Percentiles rank a stretch among this genome's conserved stretches.
phyloP scores from a whole-genome alignment of 768 basidiomycete genomes.

The Exidia glandulosa region DNA sequence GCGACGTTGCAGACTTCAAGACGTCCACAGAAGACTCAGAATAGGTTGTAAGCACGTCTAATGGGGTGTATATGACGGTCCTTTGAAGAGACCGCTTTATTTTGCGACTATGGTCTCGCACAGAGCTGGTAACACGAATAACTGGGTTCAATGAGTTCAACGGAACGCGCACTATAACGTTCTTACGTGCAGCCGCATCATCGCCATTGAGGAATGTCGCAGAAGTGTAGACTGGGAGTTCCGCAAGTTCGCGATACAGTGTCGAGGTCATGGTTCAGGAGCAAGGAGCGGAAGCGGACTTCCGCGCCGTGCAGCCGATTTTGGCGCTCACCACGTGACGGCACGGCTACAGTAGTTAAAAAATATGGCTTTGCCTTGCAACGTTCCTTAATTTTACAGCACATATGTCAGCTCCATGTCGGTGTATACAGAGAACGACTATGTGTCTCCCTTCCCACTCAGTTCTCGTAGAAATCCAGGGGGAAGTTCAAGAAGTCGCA shows the following conservation, averaged over 20 bases:
- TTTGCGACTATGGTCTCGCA: slow-evolving; percentile 42
- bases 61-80: slow-evolving; percentile 20
- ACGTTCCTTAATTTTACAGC: too few relatives aligned
- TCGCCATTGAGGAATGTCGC: slow-evolving; percentile 19
- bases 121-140: slow-evolving; percentile 34
- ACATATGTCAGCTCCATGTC: too few relatives aligned
- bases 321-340: too few relatives aligned
- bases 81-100: slow-evolving; percentile 34
- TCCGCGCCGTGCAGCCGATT: too few relatives aligned
- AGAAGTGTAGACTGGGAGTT: slow-evolving; percentile 27
- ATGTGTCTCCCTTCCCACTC: too few relatives aligned
- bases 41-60: slow-evolving; percentile 11
- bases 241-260: slow-evolving; percentile 29
- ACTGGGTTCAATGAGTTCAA: background rate
- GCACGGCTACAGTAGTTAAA: too few relatives aligned
- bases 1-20: background rate
- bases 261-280: background rate
- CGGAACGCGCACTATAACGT: background rate
- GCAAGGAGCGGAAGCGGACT: background rate
- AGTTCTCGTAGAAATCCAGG: background rate
- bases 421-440: too few relatives aligned
- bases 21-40: slow-evolving; percentile 3
- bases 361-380: too few relatives aligned
- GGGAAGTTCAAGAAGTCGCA: slow-evolving; percentile 14
- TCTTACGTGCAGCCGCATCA: background rate